Conservation (phyloP, 2,329 filamentous ascomycete species). For the Cladosporium oxysporum region DNA sequence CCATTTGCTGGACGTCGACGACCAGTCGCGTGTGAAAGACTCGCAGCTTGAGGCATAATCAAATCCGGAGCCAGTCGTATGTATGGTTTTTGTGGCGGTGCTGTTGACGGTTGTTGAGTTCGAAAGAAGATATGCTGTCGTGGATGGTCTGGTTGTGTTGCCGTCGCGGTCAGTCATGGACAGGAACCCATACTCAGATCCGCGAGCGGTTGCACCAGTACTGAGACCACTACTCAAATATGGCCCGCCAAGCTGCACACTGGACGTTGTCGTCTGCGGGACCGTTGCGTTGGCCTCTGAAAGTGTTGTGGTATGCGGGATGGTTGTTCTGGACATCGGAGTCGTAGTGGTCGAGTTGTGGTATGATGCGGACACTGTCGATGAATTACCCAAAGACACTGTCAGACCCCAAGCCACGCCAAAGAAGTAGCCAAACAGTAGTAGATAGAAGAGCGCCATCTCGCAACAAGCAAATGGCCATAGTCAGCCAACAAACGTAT, state of each 20-base stretch:
- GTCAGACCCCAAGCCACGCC: neutral
- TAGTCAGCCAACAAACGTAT: neutral
- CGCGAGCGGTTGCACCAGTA: neutral
- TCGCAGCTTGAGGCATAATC: neutral
- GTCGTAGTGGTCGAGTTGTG: neutral
- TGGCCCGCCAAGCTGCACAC: neutral
- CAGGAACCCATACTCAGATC: neutral
- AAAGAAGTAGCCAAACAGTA: neutral
- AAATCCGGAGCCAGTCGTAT: neutral
- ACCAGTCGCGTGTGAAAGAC: neutral
- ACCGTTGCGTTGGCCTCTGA: neutral
- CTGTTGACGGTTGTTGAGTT: neutral
- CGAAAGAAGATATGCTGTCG: neutral
- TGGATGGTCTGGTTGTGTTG: neutral
- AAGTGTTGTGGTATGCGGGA: neutral
- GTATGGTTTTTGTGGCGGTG: neutral
- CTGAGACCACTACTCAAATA: neutral
- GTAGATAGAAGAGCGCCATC: neutral
- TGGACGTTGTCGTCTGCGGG: neutral
- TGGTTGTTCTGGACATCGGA: neutral
- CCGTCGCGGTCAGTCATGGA: neutral
- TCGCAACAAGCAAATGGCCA: neutral
- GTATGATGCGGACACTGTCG: neutral
- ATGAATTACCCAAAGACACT: neutral
- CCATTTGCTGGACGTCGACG: neutral